Base-by-base conservation (phyloP, 495 filamentous ascomycete species). In the Penicillium pancosmium region DNA sequence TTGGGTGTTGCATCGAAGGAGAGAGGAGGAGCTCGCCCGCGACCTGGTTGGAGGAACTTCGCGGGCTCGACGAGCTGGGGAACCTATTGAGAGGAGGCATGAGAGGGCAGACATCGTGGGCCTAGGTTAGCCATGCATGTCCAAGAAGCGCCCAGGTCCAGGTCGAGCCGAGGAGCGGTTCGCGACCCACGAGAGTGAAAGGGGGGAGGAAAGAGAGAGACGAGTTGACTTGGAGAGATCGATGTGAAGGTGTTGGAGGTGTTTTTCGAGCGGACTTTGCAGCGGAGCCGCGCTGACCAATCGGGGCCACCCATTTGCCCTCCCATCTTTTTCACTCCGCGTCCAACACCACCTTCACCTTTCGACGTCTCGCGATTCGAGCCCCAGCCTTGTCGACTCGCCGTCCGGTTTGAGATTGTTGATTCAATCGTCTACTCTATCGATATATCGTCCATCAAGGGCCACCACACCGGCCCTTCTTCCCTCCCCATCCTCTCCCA, bases 51-150 rank as follows among this genome's bases (percentile, higher is more conserved):
- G 77, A 72, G 67, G 73, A 63, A 64, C 73, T 59, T 71, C 78
- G 73, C 74, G 80, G 72, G 73, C 76, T 79, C 69, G 77, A 74
- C 67, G 81, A 78, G 73, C 77, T 76, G 65, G 78, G 76, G 70
- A 73, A 75, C 72, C 74, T 77, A 77, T 74, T 76, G 76, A 80
- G 70, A 72, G 77, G 71, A 84, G 84, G 83, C 86, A 90, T 88
- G 83, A 81, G 81, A 78, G 62, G 73, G 67, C 77, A 74, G 73
- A 78, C 87, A 90, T 90, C 55, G 74, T 87, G 82, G 76, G 74
- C 81, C 75, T 57, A 56, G 65, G 47, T 75, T 61, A 77, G 60
- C 76, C 68, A 64, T 72, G 72, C 73, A 75, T 74, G 61, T 76
- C 69, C 69, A 61, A 57, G 61, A 51, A 49, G 60, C 60, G 27